A percentile compares a stretch with the other conserved stretches of the same genome.
Evolutionary conservation across 805 yeast genomes (phyloP).

Genomic region (Kodamaea nitidulidarum): DNA sequence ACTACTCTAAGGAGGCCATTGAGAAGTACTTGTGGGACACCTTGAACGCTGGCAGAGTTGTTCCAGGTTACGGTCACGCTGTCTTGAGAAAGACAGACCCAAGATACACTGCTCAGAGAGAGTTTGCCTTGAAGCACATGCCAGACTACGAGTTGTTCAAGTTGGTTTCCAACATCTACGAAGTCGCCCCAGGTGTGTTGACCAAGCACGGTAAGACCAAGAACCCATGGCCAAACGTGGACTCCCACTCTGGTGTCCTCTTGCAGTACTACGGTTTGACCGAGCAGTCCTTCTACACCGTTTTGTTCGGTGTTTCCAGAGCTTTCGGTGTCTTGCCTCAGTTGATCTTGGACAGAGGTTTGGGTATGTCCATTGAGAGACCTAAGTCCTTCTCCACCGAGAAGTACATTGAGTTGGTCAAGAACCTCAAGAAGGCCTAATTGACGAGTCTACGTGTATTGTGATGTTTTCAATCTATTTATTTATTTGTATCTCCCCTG

Average conservation of each 20-base stretch:
- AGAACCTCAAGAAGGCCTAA: constrained; percentile 28
- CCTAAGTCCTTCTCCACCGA: constrained; percentile 56
- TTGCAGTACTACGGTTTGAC: constrained; percentile 77
- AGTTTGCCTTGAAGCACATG: constrained; percentile 61
- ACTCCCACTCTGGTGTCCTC: constrained; percentile 72
- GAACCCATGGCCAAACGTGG: constrained; percentile 85
- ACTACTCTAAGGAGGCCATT: constrained; percentile 48
- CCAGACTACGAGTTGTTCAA: constrained; percentile 60
- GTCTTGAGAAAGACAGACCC: constrained; percentile 83
- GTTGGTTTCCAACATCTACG: constrained; percentile 61
- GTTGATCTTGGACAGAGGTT: constrained; percentile 71
- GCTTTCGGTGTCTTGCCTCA: constrained; percentile 77
- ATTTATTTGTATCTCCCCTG: constrained; percentile 8
- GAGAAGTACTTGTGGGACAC: constrained; percentile 68
- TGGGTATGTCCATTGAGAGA: constrained; percentile 78
- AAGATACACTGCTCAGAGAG: constrained; percentile 69
- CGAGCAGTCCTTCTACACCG: constrained; percentile 73
- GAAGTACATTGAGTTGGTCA: constrained; percentile 81
- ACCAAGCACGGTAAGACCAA: constrained; percentile 79
- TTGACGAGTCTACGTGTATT: constrained; percentile 4
- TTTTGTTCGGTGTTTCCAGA: constrained; percentile 78
- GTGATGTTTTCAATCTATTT: constrained; percentile 10
- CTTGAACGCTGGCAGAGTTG: constrained; percentile 69
- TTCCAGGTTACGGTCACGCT: constrained; percentile 89
- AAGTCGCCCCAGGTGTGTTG: constrained; percentile 71